A percentile compares a stretch with the other conserved stretches of the same genome.
These are phyloP conservation scores for Phycomyces blakesleeanus DNA, from an alignment of 192 early-diverging fungal genomes.

Conservation along the genomic window DNA sequence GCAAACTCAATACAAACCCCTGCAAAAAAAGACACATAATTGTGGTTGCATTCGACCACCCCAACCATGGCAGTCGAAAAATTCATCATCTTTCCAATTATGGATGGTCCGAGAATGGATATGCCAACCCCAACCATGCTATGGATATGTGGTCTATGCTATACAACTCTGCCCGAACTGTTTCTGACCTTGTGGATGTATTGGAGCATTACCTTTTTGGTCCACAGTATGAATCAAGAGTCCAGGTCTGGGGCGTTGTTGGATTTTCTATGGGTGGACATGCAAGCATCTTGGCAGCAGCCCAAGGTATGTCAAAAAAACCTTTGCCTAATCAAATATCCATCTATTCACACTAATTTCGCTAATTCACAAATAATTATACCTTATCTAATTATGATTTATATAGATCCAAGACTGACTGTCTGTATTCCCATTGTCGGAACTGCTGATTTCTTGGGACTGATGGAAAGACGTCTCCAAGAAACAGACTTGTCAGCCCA, in stretches of 20 bases:
- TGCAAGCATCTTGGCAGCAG: conserved; percentile 38
- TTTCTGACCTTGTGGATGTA: conserved; percentile 46
- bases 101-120: conserved; percentile 33
- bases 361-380: too few species aligned
- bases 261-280: conserved; percentile 56
- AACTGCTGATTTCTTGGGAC: conserved; percentile 13
- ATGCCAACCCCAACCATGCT: conserved; percentile 39
- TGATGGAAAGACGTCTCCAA: conserved; percentile 10
- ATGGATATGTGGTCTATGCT: conserved; percentile 46
- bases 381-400: too few species aligned
- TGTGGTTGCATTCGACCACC: conserved; percentile 49
- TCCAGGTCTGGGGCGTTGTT: conserved; percentile 42
- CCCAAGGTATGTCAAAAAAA: conserved; percentile 26
- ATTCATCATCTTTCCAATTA: conserved; percentile 29
- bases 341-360: too few species aligned
- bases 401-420: conserved; percentile 25
- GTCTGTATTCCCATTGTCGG: conserved; percentile 29
- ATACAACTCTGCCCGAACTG: conserved; percentile 36
- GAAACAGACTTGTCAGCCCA: not conserved
- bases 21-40: conserved; percentile 20
- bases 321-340: too few species aligned
- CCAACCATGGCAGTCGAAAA: conserved; percentile 51
- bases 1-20: conserved; percentile 3
- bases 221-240: conserved; percentile 3
- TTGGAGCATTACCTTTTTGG: conserved; percentile 44